Evolutionary conservation across 208 protist genomes (phyloP), one percentile per base, ranked within the genome.

Genomic region (Vickermania ingenoplastis): DNA sequence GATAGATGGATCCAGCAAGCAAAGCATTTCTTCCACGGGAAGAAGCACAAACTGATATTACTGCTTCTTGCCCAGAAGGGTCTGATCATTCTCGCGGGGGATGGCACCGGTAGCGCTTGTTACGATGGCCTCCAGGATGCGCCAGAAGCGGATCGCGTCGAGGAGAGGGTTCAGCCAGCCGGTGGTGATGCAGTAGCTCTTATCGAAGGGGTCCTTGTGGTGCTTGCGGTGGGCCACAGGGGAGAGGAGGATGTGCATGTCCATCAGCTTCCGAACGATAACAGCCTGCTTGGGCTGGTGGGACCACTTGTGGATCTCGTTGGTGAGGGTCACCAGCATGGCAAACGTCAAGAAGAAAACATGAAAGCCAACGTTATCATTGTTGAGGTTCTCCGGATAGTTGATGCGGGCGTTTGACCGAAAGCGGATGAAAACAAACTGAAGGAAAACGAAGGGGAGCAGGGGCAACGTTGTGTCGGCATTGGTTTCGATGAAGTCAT

Each of bases 121-220:
- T 23, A 97, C 77, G 11, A 95, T 57, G 0, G 57, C 48, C 70
- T 97, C 93, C 1, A 87, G 59, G 57, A 72, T 55, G 27, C 91
- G 82, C 93, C 93, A 97, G 63, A 96, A 97, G 69, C 91, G 73
- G 28, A 85, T 89, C 5, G 54, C 62, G 67, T 92, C 84, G 23
- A 97, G 77, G 52, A 87, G 41, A 36, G 76, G 69, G 81, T 97
- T 97, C 24, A 97, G 63, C 94, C 94, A 97, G 36, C 94, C 94
- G 26, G 86, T 97, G n/a, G 94, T 97, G 75, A 97, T 97, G 78
- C 94, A 97, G 72, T 97, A 97, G 69, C 77, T 93, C 56, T 65
- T 61, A 61, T 97, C 94, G 59, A 93, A 91, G 41, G 86, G 87
- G 50, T 87, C 89, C 55, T 83, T 79, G 75, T 97, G 94, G 65